Percentiles rank a stretch among this genome's conserved stretches.
Evolutionary conservation across 2,329 filamentous ascomycete species (phyloP).

Genomic region (Aspergillus caelatus): DNA sequence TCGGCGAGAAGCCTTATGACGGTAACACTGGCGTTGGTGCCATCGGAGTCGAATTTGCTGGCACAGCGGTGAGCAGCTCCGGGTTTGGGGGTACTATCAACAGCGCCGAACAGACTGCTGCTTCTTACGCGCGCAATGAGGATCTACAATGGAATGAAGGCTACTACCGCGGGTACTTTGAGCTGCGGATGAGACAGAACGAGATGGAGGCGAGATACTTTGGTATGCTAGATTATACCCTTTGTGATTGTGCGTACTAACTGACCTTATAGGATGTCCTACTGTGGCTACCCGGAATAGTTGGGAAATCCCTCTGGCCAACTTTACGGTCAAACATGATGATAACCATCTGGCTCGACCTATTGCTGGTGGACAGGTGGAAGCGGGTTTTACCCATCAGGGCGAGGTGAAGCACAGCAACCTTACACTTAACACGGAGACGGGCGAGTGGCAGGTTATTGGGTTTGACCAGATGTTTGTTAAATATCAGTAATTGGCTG

Average conservation of each 20-base stretch:
- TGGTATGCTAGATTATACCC: constrained; percentile 39
- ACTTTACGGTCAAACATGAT: constrained; percentile 68
- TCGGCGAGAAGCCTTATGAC: constrained; percentile 57
- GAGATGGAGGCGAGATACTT: constrained; percentile 67
- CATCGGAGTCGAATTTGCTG: constrained; percentile 67
- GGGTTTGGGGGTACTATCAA: constrained; percentile 63
- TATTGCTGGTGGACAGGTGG: constrained; percentile 52
- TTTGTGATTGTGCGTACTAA: neutral
- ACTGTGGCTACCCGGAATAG: constrained; percentile 51
- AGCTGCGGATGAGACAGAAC: constrained; percentile 61
- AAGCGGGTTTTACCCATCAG: constrained; percentile 39
- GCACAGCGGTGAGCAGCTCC: constrained; percentile 66
- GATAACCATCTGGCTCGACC: constrained; percentile 61
- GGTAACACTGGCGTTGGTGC: constrained; percentile 56
- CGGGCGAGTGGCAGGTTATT: constrained; percentile 25
- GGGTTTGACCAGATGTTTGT: constrained; percentile 18
- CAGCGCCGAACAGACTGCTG: constrained; percentile 54
- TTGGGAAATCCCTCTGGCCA: constrained; percentile 68
- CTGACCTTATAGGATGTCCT: constrained; percentile 33
- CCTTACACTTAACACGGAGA: constrained; percentile 38
- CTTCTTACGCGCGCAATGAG: constrained; percentile 54
- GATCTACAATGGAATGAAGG: constrained; percentile 74
- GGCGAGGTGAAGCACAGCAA: constrained; percentile 36
- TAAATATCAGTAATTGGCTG: neutral
- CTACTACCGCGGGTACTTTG: constrained; percentile 75